Percentiles rank a stretch among this genome's conserved stretches.
Evolutionary conservation across 2,329 filamentous ascomycete species (phyloP).

Genomic region (Curvularia verruculosa): DNA sequence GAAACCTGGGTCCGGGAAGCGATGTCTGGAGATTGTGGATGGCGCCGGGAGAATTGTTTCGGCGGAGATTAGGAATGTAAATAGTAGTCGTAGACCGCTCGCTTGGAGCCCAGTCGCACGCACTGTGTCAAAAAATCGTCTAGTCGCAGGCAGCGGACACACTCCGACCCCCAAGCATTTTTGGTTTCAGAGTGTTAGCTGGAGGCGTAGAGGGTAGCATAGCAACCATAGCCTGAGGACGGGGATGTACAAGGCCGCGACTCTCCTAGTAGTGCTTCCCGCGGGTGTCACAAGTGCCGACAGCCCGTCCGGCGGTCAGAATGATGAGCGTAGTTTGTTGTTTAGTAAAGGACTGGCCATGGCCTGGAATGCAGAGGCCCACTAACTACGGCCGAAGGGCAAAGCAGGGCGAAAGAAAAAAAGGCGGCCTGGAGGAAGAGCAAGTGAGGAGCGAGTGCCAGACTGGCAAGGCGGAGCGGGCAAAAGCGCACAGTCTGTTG

Average conservation of each 20-base stretch:
- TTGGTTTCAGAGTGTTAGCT: slow-evolving; percentile 4
- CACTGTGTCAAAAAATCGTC: slow-evolving; percentile 1
- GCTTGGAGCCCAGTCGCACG: slow-evolving; percentile 14
- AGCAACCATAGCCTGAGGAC: background rate
- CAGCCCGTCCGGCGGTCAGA: no score
- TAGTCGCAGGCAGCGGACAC: slow-evolving; percentile 8
- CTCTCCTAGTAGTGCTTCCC: slow-evolving; percentile 11
- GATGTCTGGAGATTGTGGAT: slow-evolving; percentile 16
- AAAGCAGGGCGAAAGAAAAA: no score
- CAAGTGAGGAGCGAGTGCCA: background rate
- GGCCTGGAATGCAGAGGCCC: slow-evolving; percentile 9
- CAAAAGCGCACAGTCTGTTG: slow-evolving; percentile 4
- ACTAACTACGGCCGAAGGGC: background rate
- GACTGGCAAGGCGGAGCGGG: slow-evolving; percentile 4
- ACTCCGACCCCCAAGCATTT: slow-evolving; percentile 11
- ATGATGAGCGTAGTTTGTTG: background rate
- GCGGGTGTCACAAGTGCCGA: background rate
- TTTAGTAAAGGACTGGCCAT: background rate
- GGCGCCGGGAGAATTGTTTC: slow-evolving; percentile 27
- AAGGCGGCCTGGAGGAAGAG: background rate
- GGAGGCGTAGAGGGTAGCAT: background rate
- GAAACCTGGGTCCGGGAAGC: slow-evolving; percentile 17
- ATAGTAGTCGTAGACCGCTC: slow-evolving; percentile 20
- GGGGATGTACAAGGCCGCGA: slow-evolving; percentile 3
- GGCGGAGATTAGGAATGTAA: slow-evolving; percentile 19